Evolutionary conservation across 352 stramenopile genomes (phyloP).

Genomic region (Phytophthora fragariaefolia): DNA sequence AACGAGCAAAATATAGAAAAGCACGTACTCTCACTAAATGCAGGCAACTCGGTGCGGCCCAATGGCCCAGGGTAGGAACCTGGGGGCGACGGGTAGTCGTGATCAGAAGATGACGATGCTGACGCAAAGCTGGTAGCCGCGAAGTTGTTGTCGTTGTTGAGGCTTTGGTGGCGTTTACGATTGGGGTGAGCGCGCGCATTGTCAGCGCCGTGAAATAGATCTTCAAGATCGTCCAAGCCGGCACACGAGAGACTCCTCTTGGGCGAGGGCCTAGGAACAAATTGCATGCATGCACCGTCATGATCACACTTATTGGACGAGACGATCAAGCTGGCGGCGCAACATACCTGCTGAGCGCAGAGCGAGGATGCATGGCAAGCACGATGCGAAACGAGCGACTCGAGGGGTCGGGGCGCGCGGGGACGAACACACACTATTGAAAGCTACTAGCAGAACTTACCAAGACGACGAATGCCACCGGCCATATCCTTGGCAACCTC

Average conservation of each 20-base stretch:
- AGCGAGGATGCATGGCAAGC: conserved; percentile 44
- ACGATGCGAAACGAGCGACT: conserved; percentile 15
- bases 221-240: conserved; percentile 59
- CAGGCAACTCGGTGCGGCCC: conserved; percentile 32
- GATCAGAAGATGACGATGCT: conserved; percentile 26
- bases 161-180: conserved; percentile 68
- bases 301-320: background rate
- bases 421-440: conserved; percentile 22
- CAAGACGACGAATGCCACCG: conserved; percentile 36
- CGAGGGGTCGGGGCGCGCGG: conserved; percentile 10
- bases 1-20: conserved; percentile 15
- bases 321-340: background rate
- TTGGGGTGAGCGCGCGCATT: conserved; percentile 24
- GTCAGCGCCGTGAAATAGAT: conserved; percentile 41
- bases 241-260: conserved; percentile 70
- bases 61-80: conserved; percentile 29
- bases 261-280: conserved; percentile 48
- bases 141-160: conserved; percentile 42
- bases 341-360: conserved; percentile 46
- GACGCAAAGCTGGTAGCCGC: conserved; percentile 23
- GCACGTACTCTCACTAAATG: conserved; percentile 40
- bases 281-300: conserved; percentile 2
- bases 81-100: conserved; percentile 26
- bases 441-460: conserved; percentile 45
- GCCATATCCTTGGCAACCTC: conserved; percentile 38